Percentiles rank a stretch among this genome's conserved stretches.
Evolutionary conservation across 2,329 filamentous ascomycete species (phyloP).

Genomic region (Fusarium pseudograminearum): DNA sequence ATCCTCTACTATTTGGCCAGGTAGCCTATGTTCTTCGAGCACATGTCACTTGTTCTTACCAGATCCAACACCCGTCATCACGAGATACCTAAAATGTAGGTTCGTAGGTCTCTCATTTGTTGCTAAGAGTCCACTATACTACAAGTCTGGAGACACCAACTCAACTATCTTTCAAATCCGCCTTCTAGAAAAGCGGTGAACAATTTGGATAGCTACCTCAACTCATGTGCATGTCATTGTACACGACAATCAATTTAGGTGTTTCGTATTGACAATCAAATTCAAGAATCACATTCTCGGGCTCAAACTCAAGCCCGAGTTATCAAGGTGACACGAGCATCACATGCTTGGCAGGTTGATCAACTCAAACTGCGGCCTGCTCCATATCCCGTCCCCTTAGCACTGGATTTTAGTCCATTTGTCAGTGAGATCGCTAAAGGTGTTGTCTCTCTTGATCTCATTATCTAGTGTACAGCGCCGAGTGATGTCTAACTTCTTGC

Average conservation of each 20-base stretch:
- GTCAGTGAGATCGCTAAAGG: constrained; percentile 35
- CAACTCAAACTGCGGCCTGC: constrained; percentile 6
- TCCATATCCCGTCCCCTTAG: constrained; percentile 23
- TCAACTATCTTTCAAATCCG: constrained; percentile 18
- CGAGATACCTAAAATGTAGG: constrained; percentile 13
- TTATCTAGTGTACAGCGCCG: constrained; percentile 49
- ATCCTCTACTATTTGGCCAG: constrained; percentile 6
- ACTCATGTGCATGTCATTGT: constrained; percentile 10
- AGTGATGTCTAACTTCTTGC: constrained; percentile 42
- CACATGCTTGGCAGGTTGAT: not conserved
- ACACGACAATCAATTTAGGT: constrained; percentile 3
- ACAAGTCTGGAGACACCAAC: constrained; percentile 23
- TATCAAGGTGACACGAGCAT: not conserved
- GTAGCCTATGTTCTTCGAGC: constrained; percentile 15
- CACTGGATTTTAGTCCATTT: constrained; percentile 16
- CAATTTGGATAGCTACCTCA: constrained; percentile 18
- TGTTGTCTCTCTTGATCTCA: constrained; percentile 44
- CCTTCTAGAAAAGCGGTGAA: constrained; percentile 44
- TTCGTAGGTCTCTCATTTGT: constrained; percentile 26
- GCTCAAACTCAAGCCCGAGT: not conserved
- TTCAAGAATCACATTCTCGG: not conserved
- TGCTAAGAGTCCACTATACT: constrained; percentile 19
- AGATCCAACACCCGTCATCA: constrained; percentile 17
- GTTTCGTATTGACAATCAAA: constrained; percentile 8
- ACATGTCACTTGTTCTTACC: constrained; percentile 34